Base-by-base conservation (phyloP, 106 monocot genomes). In the Allium fistulosum region DNA sequence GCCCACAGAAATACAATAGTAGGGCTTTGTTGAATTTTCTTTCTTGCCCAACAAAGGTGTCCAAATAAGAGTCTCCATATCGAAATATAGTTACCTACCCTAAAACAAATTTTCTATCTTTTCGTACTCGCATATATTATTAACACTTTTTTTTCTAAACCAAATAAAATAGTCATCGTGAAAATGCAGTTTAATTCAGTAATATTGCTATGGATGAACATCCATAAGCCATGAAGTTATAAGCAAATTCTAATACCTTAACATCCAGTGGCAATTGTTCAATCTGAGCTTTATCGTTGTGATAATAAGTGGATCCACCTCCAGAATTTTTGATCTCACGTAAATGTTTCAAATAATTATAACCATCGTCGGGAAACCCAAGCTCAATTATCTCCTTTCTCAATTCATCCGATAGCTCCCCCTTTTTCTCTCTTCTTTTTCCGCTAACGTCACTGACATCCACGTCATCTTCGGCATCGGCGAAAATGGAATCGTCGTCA, bases 311-410 rank as follows among this genome's bases (percentile, higher is more conserved):
- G 17, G 89, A 79, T 11, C 88, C 85, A 8, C 78, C 92, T 6
- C 89, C 92, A 11, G 84, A 53, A 46, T 75, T 72, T 58, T 66
- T 80, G 62, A 99, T 92, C 81, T 92, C 87, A 13, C 97, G 82
- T 13, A 99, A 79, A 68, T 99, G 97, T 57, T 57, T 2, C 47
- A 99, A 80, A 63, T 99, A 99, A 75, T 99, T 92, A 63, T 99
- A 99, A 0, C 89, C 97, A 47, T 99, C 97, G 61, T 99, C 97
- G 1, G 90, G 97, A 26, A 99, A 71, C 53, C 97, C 97, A 4
- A 99, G 73, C 71, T 87, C 97, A 48, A 99, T 68, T 11, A 99
- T 93, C 77, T 90, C 89, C 72, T 55, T 72, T 69, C 88, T 83
- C 68, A 87, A 78, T 9, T 84, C 66, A n/a, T 92, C 88, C 56